phyloP scores from a whole-genome alignment of 2,329 filamentous ascomycete genomes.

The Trichoderma pleuroti region DNA sequence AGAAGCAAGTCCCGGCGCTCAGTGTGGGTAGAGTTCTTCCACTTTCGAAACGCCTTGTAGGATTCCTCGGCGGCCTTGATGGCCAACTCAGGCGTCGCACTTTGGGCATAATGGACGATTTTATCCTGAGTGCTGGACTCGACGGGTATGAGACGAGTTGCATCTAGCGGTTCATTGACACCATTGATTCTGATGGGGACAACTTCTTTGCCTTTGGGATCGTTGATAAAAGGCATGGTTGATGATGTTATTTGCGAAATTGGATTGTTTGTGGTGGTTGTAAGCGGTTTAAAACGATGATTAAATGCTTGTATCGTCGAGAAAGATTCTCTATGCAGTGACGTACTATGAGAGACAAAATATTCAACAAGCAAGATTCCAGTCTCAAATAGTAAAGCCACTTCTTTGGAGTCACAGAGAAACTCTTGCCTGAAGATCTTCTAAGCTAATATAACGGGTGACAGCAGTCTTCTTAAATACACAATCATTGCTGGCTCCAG shows the following conservation, averaged over 20 bases:
- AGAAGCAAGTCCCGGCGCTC: conserved; percentile 66
- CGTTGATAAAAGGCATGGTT: conserved; percentile 8
- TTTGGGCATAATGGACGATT: conserved; percentile 10
- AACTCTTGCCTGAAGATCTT: not conserved
- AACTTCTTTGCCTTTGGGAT: conserved; percentile 13
- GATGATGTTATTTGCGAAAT: not conserved
- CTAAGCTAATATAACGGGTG: not conserved
- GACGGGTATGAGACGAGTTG: not conserved
- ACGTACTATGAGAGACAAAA: not conserved
- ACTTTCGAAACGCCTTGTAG: conserved; percentile 62
- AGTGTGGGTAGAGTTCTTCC: conserved; percentile 60
- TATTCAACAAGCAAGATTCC: not conserved
- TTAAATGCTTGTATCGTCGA: not conserved
- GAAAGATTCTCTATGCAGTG: not conserved
- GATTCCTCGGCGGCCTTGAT: conserved; percentile 53
- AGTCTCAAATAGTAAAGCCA: not conserved
- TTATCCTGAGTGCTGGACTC: not conserved
- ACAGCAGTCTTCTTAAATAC: not conserved
- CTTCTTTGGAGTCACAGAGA: not conserved
- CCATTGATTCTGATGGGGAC: conserved; percentile 11
- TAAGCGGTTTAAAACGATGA: not conserved
- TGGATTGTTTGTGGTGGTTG: not conserved
- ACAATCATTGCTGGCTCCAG: not conserved
- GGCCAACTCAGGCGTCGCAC: conserved; percentile 53
- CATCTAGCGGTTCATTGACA: not conserved